phyloP scores from a whole-genome alignment of 1,139 yeast species.

The Suhomyces terraborum region DNA sequence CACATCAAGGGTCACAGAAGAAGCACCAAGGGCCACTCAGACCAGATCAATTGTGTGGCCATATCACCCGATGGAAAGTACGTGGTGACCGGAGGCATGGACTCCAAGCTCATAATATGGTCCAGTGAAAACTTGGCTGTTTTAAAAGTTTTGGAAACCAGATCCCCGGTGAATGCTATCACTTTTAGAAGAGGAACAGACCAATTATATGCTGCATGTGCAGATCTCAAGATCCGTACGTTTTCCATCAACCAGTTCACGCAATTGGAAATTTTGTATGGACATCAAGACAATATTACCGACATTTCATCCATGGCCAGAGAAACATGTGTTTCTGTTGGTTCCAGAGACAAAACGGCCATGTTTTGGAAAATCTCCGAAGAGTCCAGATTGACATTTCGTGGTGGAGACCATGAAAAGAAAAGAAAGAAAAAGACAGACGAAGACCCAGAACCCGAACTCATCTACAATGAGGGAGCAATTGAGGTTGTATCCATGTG shows the following conservation, averaged over 20 bases:
- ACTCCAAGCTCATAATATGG: slow-evolving; percentile 81
- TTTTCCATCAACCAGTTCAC: slow-evolving; percentile 84
- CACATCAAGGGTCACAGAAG: slow-evolving; percentile 65
- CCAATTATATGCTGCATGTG: slow-evolving; percentile 90
- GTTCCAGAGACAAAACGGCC: slow-evolving; percentile 91
- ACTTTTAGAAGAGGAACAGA: slow-evolving; percentile 79
- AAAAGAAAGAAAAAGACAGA: slow-evolving; percentile 40
- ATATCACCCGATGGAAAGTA: slow-evolving; percentile 85
- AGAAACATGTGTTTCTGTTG: slow-evolving; percentile 95
- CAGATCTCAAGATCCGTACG: slow-evolving; percentile 86
- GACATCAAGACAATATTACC: slow-evolving; percentile 88
- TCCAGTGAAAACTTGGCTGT: slow-evolving; percentile 75
- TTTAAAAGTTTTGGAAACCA: slow-evolving; percentile 73
- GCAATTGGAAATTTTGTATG: slow-evolving; percentile 86
- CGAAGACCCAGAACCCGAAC: slow-evolving; percentile 27
- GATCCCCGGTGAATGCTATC: slow-evolving; percentile 72
- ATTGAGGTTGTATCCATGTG: slow-evolving; percentile 89
- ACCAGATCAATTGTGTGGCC: slow-evolving; percentile 75
- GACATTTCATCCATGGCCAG: slow-evolving; percentile 78
- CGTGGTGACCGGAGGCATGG: slow-evolving; percentile 90
- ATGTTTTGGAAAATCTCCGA: slow-evolving; percentile 97
- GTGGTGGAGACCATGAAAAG: slow-evolving; percentile 75
- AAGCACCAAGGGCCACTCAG: slow-evolving; percentile 67
- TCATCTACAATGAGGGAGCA: slow-evolving; percentile 75
- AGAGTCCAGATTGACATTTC: slow-evolving; percentile 87